Base-by-base conservation (phyloP, 2,329 filamentous ascomycete species). In the Verticillium nonalfalfae region DNA sequence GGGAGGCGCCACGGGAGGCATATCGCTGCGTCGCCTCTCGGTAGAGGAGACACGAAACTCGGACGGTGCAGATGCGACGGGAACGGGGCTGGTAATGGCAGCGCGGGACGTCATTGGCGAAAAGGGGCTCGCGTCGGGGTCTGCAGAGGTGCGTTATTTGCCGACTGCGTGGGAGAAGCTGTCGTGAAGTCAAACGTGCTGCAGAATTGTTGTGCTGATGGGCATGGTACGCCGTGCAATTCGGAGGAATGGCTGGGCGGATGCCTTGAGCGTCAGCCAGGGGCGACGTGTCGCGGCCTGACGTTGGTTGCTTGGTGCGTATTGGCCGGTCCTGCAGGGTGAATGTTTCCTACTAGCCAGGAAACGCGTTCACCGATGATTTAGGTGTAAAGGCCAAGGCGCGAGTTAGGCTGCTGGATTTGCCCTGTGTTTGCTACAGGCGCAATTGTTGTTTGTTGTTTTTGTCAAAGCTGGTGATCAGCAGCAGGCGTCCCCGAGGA, bases 1-100 rank as follows among this genome's bases (percentile, higher is more conserved):
- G 39, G 91, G 90, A 57, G 90, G 93, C 60, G 90, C 88, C 68
- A 91, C 82, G 31, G 90, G 89, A 59, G 90, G 86, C 78, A 83
- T 86, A 75, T 83, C 86, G 75, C 80, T 84, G 75, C 77, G 84
- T 76, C 80, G 78, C 69, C 81, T 79, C 69, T 83, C 81, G 64
- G 80, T 77, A 61, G 78, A 69, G 21, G 78, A 68, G 40, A 18
- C 40, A 50, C 7, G 40, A 50, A 50, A 21, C 40, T 50, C 40
- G 34, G 77, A 73, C 45, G 76, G 72, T 26, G 73, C 68, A 15
- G 78, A 73, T 52, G 76, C 65, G 65, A 76, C 71, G 56, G 74
- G 71, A 45, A 78, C 72, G 38, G 77, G 75, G 61, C 76, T 77
- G 58, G 77, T 72, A 66, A 79, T 68, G 59, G 79, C 76, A 60